Base-by-base conservation (phyloP, 441 rosid genomes). In the Metrosideros polymorpha region DNA sequence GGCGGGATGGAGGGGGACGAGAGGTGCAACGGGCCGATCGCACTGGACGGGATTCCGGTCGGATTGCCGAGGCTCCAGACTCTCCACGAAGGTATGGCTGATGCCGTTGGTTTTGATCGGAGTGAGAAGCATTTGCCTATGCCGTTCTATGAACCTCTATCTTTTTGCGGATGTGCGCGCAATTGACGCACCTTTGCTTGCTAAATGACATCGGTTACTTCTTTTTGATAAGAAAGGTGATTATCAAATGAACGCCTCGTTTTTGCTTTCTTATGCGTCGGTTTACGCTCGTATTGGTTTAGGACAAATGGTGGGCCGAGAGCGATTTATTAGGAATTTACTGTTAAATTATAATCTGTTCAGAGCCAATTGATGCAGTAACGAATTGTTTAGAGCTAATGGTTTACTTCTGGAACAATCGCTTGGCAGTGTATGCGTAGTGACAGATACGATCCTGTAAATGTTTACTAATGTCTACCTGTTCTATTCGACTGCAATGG, bases 11-110 rank as follows among this genome's bases (percentile, higher is more conserved):
- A 92, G 27, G 95, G 90, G 13, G 94, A 92, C 35, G 96, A 93
- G 88, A 92, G 89, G 84, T 87, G 94, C 30, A 96, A 94, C 85
- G 98, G 96, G 47, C 91, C 92, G 49, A 57, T 91, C 6, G 87
- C 89, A 53, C 94, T 93, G 7, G 99, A 95, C 6, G 97, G 93
- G 83, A 96, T 96, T 89, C 98, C 99, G 35, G 89, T 92, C 5
- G 99, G 98, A 7, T 89, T 96, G 88, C 98, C 99, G 12, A 91
- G 93, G 92, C 97, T 98, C 77, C 99, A 94, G 55, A 92, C 96
- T 32, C 89, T 95, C 83, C 93, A 91, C 45, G 95, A 96, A 96
- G 99, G 99, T 98, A 95, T 86, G 91, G 25, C 27, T 83, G 79
- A 5, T 76, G 71, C 24, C 43, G 88, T 32, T 63, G 90, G 86